phyloP scores from a whole-genome alignment of 257 asterid genomes.

The Coffea canephora region DNA sequence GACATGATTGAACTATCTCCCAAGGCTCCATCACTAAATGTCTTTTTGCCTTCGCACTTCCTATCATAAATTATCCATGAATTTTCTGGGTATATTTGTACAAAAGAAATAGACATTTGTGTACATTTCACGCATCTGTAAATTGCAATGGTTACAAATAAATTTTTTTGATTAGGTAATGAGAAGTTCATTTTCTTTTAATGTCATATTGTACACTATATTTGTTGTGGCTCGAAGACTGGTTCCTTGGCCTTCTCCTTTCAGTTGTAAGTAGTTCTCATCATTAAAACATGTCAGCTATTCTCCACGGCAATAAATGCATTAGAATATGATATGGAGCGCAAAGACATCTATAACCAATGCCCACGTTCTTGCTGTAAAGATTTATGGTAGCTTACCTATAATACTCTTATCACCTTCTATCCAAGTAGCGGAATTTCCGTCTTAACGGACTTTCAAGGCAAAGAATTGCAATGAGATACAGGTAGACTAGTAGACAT shows the following conservation, averaged over 20 bases:
- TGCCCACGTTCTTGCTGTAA: background rate
- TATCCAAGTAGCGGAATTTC: too few species aligned
- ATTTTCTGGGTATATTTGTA: constrained; percentile 2
- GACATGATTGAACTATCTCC: constrained; percentile 72
- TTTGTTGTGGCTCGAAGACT: background rate
- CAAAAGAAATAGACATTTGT: background rate
- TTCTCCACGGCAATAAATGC: background rate
- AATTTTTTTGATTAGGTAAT: background rate
- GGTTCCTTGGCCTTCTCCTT: background rate
- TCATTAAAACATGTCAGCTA: background rate
- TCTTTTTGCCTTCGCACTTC: constrained; percentile 55
- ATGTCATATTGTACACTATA: background rate
- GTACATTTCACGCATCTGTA: background rate
- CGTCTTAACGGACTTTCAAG: too few species aligned
- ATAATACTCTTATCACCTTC: too few species aligned
- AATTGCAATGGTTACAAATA: background rate
- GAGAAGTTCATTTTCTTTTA: background rate
- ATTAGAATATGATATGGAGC: background rate
- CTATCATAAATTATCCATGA: constrained; percentile 21
- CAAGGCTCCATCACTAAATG: constrained; percentile 60
- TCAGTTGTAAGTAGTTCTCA: background rate
- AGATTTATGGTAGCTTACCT: background rate
- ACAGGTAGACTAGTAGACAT: too few species aligned
- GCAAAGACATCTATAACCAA: background rate
- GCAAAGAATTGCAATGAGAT: too few species aligned